Evolutionary conservation across 257 asterid genomes (phyloP), one percentile per base, ranked within the genome.

Genomic region (Nicotiana benthamiana): DNA sequence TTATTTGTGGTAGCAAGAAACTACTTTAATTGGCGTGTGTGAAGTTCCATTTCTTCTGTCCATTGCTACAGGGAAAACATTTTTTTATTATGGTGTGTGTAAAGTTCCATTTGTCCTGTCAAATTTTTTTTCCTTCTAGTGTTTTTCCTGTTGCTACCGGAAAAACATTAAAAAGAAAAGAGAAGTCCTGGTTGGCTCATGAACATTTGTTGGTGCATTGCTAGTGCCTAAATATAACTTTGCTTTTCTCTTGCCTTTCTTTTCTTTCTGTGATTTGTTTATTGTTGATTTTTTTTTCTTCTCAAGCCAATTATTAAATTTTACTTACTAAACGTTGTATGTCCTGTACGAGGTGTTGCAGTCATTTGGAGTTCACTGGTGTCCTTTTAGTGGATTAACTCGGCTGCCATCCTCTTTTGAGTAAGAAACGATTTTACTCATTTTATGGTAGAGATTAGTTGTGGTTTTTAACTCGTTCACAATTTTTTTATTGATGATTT

Each of bases 321-420:
- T 72, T 72, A 72, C 59, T 22, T 7, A 24, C 59, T 46, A 57
- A 72, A 46, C 8, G n/a, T 5, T 46, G 48, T 46, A 72, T 24
- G 26, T 72, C 40, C 12, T 83, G 27, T 84, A 82, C 56, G 28
- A 87, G 83, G 51, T 75, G 80, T 81, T 87, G 89, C 97, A 94
- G 97, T 89, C 98, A 79, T 87, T 92, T 92, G 98, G 98, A 85
- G 92, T 93, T 79, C 98, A 93, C 80, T 94, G 98, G 98, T 94
- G 98, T 84, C 98, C 98, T 24, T 89, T 91, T 87, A 89, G 89
- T 80, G 94, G 97, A 61, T 80, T 91, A 82, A 84, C 97, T 56
- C 91, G 97, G 83, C 86, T 91, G 48, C 96, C 92, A 81, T 83
- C 96, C 72, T 89, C 94, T 74, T 92, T 88, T 72, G 96, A 94